A percentile compares a stretch with the other conserved stretches of the same genome.
Conservation (phyloP, 2,329 filamentous ascomycete species). For the Aureobasidium zeae region DNA sequence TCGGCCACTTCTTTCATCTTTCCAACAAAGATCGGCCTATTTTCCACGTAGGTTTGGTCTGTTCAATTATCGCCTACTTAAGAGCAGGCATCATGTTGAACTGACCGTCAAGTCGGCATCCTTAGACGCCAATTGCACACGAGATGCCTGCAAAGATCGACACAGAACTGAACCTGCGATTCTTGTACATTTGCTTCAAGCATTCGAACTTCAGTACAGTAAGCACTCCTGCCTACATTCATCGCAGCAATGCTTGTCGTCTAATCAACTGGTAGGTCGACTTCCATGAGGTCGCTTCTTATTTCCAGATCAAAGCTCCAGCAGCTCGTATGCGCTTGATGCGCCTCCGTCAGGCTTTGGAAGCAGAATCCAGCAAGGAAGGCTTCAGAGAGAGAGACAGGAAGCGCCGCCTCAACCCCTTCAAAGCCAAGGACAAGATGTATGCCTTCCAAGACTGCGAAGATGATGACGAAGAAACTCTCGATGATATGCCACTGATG, state of each 20-base stretch:
- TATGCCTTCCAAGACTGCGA: background rate
- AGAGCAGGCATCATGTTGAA: background rate
- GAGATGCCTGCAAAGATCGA: slow-evolving; percentile 20
- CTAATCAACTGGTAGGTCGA: slow-evolving; percentile 12
- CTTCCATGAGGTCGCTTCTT: slow-evolving; percentile 17
- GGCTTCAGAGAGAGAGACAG: slow-evolving; percentile 1
- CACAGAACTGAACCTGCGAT: slow-evolving; percentile 17
- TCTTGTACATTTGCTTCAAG: slow-evolving; percentile 18
- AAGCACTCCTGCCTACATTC: background rate
- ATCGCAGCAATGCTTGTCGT: background rate
- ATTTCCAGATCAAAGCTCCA: slow-evolving; percentile 18
- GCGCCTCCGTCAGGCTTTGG: slow-evolving; percentile 14
- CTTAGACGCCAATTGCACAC: background rate
- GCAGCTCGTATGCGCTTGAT: slow-evolving; percentile 19
- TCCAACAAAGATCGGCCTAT: background rate
- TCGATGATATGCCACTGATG: slow-evolving; percentile 13
- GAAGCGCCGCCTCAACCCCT: slow-evolving; percentile 7
- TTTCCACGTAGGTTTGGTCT: background rate
- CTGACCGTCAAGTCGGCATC: background rate
- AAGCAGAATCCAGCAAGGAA: slow-evolving; percentile 10
- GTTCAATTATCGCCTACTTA: background rate
- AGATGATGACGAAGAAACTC: slow-evolving; percentile 8
- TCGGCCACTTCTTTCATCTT: background rate
- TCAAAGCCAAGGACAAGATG: slow-evolving; percentile 12
- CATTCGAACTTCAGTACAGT: slow-evolving; percentile 15